Evolutionary conservation across 1,284 basidiomycete genomes (phyloP).

Genomic region (Tylopilus sp.): DNA sequence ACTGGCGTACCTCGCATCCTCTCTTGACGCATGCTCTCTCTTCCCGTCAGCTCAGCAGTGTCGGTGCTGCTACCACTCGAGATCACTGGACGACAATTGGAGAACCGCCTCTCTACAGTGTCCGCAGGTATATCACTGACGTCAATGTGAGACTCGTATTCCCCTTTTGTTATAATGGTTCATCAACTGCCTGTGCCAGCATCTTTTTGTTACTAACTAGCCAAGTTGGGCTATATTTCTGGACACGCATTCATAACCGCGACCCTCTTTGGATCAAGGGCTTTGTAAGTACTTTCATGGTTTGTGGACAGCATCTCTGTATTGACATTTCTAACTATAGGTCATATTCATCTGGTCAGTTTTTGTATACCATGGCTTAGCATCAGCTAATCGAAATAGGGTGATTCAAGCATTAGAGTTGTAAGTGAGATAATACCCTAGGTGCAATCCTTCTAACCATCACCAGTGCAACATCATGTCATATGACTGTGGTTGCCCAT

Average conservation of each 20-base stretch:
- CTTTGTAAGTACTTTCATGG: slow-evolving; percentile 10
- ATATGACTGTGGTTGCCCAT: slow-evolving; percentile 14
- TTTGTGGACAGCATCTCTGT: neutral
- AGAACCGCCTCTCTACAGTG: slow-evolving; percentile 12
- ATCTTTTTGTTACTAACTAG: slow-evolving; percentile 22
- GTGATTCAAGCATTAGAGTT: slow-evolving; percentile 13
- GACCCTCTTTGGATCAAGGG: slow-evolving; percentile 25
- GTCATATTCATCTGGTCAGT: neutral
- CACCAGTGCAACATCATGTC: slow-evolving; percentile 10
- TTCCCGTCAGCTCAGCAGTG: slow-evolving; percentile 3
- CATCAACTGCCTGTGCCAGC: slow-evolving; percentile 1
- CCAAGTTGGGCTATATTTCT: slow-evolving; percentile 25
- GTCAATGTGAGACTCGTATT: slow-evolving; percentile 8
- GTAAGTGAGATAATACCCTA: slow-evolving; percentile 5
- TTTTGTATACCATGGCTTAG: neutral
- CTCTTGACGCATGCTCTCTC: neutral
- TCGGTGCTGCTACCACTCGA: neutral
- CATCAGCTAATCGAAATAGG: slow-evolving; percentile 15
- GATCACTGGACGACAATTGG: slow-evolving; percentile 6
- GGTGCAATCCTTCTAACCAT: neutral
- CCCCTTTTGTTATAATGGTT: neutral
- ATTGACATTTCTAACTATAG: neutral
- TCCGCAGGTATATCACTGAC: slow-evolving; percentile 14
- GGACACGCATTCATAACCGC: slow-evolving; percentile 16
- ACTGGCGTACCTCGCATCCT: neutral